Base-by-base conservation (phyloP, 345 rosid genomes). In the Brassica rapa region DNA sequence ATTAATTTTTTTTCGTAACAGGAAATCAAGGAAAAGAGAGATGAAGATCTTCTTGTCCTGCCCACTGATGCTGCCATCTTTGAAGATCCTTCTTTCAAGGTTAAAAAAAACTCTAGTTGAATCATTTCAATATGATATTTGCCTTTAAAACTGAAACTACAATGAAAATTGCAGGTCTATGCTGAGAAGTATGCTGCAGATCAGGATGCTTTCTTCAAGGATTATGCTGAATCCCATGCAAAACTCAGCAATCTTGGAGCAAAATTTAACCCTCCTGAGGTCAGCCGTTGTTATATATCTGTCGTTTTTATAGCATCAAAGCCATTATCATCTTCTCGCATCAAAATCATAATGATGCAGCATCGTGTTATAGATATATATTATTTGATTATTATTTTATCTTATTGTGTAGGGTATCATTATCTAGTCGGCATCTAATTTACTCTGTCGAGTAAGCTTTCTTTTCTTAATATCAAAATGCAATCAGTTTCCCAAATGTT, bases 191-290 rank as follows among this genome's bases (percentile, higher is more conserved):
- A 92, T 76, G 97, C 97, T 77, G 88, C 77, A 77, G 97, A 94
- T 84, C 86, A 88, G 65, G 95, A 85, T 51, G 86, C 92, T 53
- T 94, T 94, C 83, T 92, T 91, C 85, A 87, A 86, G 80, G 97
- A 92, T 80, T 94, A 92, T 84, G 97, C 98, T 57, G 97, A 89
- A 86, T 88, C 97, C 64, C 97, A 94, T 84, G 94, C 93, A 51
- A 89, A 89, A 75, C 98, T 94, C 77, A 94, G 98, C 87, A 91
- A 88, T 82, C 87, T 89, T 69, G 97, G 98, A 72, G 95, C 97
- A 21, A 89, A 94, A 82, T 94, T 94, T 81, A 85, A 92, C 74
- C 98, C 97, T 84, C 87, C 93, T 5, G 97, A 94, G 98, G 98
- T 94, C 76, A 37, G 92, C 74, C 60, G 2, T 62, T 23, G 7